phyloP scores from a whole-genome alignment of 176 grass and related monocot genomes.

The Calamus simplicifolius region DNA sequence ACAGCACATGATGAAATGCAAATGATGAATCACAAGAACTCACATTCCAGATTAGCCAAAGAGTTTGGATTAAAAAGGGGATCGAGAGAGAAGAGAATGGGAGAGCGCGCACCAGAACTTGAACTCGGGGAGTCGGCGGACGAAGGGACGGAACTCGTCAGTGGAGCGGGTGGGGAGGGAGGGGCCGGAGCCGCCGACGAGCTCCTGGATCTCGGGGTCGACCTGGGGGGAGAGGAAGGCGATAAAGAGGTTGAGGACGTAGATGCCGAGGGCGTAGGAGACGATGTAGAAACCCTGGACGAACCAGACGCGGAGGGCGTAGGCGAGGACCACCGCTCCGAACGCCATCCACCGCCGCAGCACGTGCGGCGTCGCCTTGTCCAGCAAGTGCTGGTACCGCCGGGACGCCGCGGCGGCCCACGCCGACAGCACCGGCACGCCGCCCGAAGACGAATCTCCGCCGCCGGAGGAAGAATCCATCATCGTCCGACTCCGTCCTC shows the following conservation, averaged over 20 bases:
- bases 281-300: constrained; percentile 65
- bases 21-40: no score
- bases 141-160: constrained; percentile 76
- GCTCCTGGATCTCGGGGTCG: constrained; percentile 53
- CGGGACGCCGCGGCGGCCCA: constrained; percentile 18
- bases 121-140: constrained; percentile 75
- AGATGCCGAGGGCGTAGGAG: constrained; percentile 78
- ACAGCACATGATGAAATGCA: no score
- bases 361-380: constrained; percentile 60
- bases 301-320: constrained; percentile 63
- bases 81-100: background rate
- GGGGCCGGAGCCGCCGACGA: constrained; percentile 27
- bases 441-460: background rate
- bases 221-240: constrained; percentile 78
- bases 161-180: constrained; percentile 57
- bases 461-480: constrained; percentile 24
- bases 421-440: constrained; percentile 1
- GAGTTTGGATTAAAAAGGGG: no score
- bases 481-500: background rate
- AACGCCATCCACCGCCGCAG: constrained; percentile 52
- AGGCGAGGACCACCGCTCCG: constrained; percentile 26
- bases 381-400: constrained; percentile 71
- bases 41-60: no score
- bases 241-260: constrained; percentile 62
- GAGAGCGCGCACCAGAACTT: constrained; percentile 54